Percentiles rank a stretch among this genome's conserved stretches.
Evolutionary conservation across 306 rosid genomes (phyloP).

Genomic region (Castanea sativa): DNA sequence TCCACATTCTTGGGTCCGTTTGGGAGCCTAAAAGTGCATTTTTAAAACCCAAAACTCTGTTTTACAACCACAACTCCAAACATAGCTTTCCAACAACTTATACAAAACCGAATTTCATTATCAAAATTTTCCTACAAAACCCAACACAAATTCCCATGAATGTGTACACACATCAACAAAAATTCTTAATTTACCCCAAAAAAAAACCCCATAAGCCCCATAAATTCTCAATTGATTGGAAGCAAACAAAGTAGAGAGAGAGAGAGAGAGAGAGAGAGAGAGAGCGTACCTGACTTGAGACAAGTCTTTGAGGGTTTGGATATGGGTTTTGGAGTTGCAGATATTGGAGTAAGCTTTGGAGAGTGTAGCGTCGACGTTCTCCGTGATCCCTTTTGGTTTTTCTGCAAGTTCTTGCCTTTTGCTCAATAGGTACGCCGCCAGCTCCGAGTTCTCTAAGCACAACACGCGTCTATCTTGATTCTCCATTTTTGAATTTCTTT

Average conservation of each 20-base stretch:
- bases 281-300: conserved; percentile 65
- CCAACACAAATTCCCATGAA: too few species aligned
- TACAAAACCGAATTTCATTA: too few species aligned
- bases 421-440: conserved; percentile 52
- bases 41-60: too few species aligned
- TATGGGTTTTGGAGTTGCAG: conserved; percentile 59
- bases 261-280: background rate
- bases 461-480: conserved; percentile 34
- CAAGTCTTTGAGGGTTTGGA: conserved; percentile 68
- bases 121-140: too few species aligned
- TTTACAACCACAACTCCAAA: too few species aligned
- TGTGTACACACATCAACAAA: too few species aligned
- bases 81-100: too few species aligned
- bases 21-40: too few species aligned
- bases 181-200: too few species aligned
- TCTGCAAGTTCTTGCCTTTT: conserved; percentile 74
- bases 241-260: background rate
- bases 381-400: conserved; percentile 65
- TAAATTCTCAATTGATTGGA: background rate
- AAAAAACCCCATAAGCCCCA: too few species aligned
- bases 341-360: conserved; percentile 76
- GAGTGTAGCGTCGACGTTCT: conserved; percentile 63
- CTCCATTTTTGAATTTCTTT: conserved; percentile 41
- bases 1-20: too few species aligned
- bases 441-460: conserved; percentile 62